Base-by-base conservation (phyloP, 2,329 filamentous ascomycete genomes). In the Didymella pomorum region DNA sequence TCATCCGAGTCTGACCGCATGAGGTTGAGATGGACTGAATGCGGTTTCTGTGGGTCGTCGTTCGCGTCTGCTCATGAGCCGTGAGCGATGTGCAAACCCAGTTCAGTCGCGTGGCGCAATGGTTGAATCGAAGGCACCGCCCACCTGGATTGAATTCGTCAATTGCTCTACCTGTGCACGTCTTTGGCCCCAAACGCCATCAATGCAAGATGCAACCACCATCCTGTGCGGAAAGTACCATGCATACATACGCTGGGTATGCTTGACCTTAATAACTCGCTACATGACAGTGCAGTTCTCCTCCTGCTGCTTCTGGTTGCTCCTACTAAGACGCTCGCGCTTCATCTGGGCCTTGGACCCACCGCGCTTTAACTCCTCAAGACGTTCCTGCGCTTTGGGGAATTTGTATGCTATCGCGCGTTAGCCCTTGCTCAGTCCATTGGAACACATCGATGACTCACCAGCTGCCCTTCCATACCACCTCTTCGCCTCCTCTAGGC, bases 401-500 rank as follows among this genome's bases (percentile, higher is more conserved):
- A 96, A 97, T 72, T 96, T 92, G 80, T 98, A 94, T 58, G 93
- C 94, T 97, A 66, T 52, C 60, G 4, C 12, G 10, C 5, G 49
- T 74, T 61, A 73, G 65, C 18, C 25, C 33, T 16, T 16, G 25
- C 6, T 11, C 9, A 8, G 1, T 21, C 26, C 26, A 20, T 39
- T 4, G 10, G 10, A 39, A 10, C 7, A 39, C 35, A 8, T 20
- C 9, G 9, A 26, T 14, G 39, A 88, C 92, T 87, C 83, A 97
- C 94, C 91, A 74, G 95, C 95, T 78, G 95, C 93, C 76, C 94
- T 86, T 86, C 93, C 97, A 79, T 99, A 99, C 95, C 95, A 99
- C 69, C 93, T 87, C 83, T 96, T 97, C 21, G 94, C 95, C 79
- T 98, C 95, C 71, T 99, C 95, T 68, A 97, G 71, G 75, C 94